Base-by-base conservation (phyloP, 768 basidiomycete genomes). In the Suillus alpinus region DNA sequence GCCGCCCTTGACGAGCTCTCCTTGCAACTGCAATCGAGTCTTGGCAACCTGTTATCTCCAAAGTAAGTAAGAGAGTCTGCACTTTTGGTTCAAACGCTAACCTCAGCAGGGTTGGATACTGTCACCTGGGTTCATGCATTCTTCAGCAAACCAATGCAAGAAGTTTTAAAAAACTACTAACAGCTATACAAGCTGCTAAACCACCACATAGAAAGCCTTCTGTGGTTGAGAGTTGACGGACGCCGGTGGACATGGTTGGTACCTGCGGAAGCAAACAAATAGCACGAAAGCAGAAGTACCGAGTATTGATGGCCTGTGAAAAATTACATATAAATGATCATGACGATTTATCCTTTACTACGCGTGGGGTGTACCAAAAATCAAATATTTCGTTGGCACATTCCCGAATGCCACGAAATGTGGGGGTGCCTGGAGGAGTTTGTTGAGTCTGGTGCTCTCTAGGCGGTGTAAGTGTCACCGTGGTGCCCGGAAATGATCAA, bases 11-110 rank as follows among this genome's bases (percentile, higher is more conserved):
- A 91, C 86, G 12, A 99, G 84, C 74, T 98, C 97, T 29, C 96
- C 97, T 70, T 98, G 95, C 29, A 99, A 83, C 73, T 99, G 97
- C 56, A 99, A 77, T 59, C 96, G 89, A 44, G 97, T 98, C 76
- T 98, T 98, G 49, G 92, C 91, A 23, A 95, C 93, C 68, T 73
- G 73, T 32, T 37, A 39, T 37, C 50, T 58, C 37, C 16, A 29
- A 9, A 41, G 10, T 47, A 59, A 20, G 43, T 40, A 56, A 57
- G 56, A 52, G 52, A 32, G 23, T 26, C 10, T 26, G 16, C 18
- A 23, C 16, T 3, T n/a, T 29, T 37, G 16, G 26, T 55, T 55
- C 10, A 58, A 57, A 31, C 1, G 16, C 23, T 6, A 20, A 75
- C 70, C 66, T 89, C 89, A 5, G 87, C 87, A 13, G 88, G 86